Conservation (phyloP, 2,329 filamentous ascomycete genomes). For the Chaetomiaceae sp. region DNA sequence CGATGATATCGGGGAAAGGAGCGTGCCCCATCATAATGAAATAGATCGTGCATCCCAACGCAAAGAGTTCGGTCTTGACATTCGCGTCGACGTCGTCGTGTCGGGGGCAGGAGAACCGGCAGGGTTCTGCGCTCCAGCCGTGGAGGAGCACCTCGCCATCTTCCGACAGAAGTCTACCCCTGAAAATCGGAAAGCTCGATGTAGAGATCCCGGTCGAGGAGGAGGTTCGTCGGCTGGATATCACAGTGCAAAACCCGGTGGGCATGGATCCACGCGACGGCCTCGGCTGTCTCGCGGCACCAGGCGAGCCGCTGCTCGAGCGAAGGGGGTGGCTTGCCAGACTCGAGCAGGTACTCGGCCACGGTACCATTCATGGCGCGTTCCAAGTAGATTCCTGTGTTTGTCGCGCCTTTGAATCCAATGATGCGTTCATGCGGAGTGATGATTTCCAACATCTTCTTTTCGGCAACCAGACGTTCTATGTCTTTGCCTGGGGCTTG, state of each 20-base stretch:
- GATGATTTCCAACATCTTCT: neutral
- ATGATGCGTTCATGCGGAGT: neutral
- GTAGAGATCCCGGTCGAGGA: slow-evolving; percentile 1
- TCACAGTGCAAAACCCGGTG: neutral
- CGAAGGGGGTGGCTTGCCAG: neutral
- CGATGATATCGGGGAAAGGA: neutral
- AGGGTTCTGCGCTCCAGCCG: neutral
- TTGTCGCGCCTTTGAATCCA: neutral
- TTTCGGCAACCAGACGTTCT: neutral
- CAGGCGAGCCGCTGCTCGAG: slow-evolving; percentile 1
- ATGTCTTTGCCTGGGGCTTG: neutral
- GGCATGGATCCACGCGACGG: slow-evolving; percentile 1
- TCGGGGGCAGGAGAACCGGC: neutral
- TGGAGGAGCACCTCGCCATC: neutral
- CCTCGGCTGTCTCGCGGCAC: slow-evolving; percentile 1
- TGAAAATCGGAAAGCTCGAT: slow-evolving; percentile 5
- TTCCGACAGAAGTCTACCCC: neutral
- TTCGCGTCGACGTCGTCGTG: neutral
- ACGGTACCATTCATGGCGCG: neutral
- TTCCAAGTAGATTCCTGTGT: neutral
- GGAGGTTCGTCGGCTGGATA: neutral
- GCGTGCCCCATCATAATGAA: neutral
- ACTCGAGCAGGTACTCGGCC: neutral
- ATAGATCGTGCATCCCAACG: slow-evolving; percentile 1
- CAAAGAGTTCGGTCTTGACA: neutral